Base-by-base conservation (phyloP, 352 stramenopile species). In the Thraustochytrium sp. region DNA sequence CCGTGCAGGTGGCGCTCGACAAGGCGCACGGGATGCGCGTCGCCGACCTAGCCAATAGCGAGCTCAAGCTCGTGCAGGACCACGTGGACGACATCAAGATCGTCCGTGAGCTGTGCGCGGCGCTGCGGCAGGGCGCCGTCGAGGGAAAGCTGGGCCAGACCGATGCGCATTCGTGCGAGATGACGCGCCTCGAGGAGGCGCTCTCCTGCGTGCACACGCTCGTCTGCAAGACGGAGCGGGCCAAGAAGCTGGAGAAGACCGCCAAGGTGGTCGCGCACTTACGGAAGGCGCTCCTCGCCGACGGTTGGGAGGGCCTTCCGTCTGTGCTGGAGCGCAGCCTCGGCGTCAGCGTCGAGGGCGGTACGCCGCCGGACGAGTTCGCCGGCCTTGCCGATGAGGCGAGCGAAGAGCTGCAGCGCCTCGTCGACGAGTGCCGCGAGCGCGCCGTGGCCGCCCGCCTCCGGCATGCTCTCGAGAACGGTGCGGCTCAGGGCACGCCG, bases 41-140 rank as follows among this genome's bases (percentile, higher is more conserved):
- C 18, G 48, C 68, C 21, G 23, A 36, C 0, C 11, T 23, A 29
- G 68, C 68, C 8, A 2, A 23, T 3, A 42, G 63, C 8, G 68
- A 80, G 38, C 31, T 80, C 68, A 68, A 80, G 49, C 51, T 80
- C n/a, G 38, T 80, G 16, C 68, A 80, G 34, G 34, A 80, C 31
- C 68, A 80, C 38, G 68, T 80, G 13, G 68, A 80, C 53, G 68
- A 80, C 68, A 63, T 80, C 51, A 80, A 80, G 42, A 80, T 80
- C 38, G 38, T 75, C 26, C 42, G 46, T 29, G 68, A 80, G 42
- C 68, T 80, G 0, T 80, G 68, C 51, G 68, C 68, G 46, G 68
- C 68, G 5, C 40, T 80, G 26, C 2, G 44, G 21, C 48, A 65
- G 34, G 68, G 68, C 44, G n/a, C 23, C 3, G 68, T 80, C 21